phyloP scores from a whole-genome alignment of 1,284 basidiomycete genomes.

The Papiliotrema terrestris region DNA sequence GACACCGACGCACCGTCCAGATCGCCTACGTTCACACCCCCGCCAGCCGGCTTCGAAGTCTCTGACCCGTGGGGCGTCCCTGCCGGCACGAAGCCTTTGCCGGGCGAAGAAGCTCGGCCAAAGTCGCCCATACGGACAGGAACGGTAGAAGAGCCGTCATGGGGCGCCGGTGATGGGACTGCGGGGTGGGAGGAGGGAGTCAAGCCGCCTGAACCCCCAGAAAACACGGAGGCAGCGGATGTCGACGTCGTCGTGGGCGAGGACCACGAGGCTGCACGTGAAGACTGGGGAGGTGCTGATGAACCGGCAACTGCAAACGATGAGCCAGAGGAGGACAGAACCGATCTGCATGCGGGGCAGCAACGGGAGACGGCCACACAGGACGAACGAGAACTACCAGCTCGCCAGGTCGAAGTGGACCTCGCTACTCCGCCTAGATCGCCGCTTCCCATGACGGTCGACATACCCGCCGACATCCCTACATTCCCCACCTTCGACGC shows the following conservation, averaged over 20 bases:
- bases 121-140: background rate
- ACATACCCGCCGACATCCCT: background rate
- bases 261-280: too few species aligned
- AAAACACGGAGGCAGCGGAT: background rate
- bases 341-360: too few species aligned
- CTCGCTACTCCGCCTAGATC: background rate
- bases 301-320: too few species aligned
- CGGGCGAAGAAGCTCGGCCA: background rate
- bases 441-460: background rate
- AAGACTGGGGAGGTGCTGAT: too few species aligned
- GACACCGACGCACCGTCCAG: background rate
- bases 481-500: background rate
- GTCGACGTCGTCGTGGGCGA: too few species aligned
- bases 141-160: background rate
- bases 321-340: too few species aligned
- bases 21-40: conserved; percentile 2
- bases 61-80: conserved; percentile 31
- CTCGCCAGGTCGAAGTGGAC: background rate
- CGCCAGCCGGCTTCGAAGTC: conserved; percentile 14
- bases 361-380: too few species aligned
- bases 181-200: background rate
- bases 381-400: too few species aligned
- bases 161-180: background rate
- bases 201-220: background rate
- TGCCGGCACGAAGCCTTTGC: background rate